A percentile compares a stretch with the other conserved stretches of the same genome.
Evolutionary conservation across 2,329 filamentous ascomycete species (phyloP).

Genomic region (Cryphonectria parasitica): DNA sequence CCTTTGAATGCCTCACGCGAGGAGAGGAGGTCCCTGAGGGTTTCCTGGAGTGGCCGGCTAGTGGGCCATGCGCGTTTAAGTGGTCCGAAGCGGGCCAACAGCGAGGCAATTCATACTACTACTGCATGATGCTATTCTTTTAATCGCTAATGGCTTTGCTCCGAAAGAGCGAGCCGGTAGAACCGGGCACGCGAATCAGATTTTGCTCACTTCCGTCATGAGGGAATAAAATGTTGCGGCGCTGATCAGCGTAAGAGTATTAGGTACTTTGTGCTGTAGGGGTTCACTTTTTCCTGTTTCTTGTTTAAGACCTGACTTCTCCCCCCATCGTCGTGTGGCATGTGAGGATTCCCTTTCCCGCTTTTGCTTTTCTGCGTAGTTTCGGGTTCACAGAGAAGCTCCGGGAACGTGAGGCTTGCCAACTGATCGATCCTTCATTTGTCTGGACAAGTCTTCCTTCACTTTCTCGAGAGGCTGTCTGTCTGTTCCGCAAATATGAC

Average conservation of each 20-base stretch:
- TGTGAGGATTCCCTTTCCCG: background rate
- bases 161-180: conserved; percentile 17
- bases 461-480: too few relatives aligned
- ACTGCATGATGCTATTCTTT: background rate
- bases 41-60: background rate
- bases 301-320: background rate
- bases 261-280: background rate
- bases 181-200: conserved; percentile 12
- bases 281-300: background rate
- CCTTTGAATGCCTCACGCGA: background rate
- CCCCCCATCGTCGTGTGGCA: background rate
- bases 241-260: background rate
- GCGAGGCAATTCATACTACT: background rate
- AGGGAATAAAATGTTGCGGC: conserved; percentile 2
- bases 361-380: background rate
- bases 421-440: background rate
- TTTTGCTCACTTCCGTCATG: background rate
- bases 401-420: conserved; percentile 10
- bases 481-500: conserved; percentile 14
- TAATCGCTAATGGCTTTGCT: conserved; percentile 1
- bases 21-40: background rate
- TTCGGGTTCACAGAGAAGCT: background rate
- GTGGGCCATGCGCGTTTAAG: conserved; percentile 10
- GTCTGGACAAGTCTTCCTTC: background rate
- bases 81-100: background rate